A percentile compares a stretch with the other conserved stretches of the same genome.
phyloP scores from a whole-genome alignment of 768 basidiomycete genomes.

The Mycena crocata region DNA sequence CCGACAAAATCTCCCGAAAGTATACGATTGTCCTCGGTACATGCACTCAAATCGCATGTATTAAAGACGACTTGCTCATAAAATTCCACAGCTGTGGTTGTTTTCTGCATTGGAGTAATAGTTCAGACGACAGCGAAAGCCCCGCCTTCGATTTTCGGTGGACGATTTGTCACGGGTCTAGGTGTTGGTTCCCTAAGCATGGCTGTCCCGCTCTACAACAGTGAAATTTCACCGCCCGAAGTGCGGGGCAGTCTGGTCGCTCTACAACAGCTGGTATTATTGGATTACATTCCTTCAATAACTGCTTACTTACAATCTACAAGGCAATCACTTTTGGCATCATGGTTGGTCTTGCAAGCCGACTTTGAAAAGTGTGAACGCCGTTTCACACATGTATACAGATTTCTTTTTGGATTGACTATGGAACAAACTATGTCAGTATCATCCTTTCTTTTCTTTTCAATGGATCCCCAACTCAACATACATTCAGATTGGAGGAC shows the following conservation, averaged over 20 bases:
- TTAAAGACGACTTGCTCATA: neutral
- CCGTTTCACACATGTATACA: too few relatives aligned
- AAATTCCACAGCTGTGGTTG: conserved; percentile 58
- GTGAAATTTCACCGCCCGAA: conserved; percentile 80
- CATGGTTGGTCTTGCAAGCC: conserved; percentile 72
- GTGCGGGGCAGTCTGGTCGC: conserved; percentile 86
- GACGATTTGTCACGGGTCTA: conserved; percentile 83
- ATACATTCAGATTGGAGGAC: conserved; percentile 76
- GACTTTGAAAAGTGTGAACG: too few relatives aligned
- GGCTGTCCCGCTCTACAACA: conserved; percentile 86
- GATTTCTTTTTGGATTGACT: conserved; percentile 70
- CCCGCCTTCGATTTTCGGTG: conserved; percentile 76
- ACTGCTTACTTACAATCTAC: neutral
- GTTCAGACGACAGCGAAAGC: conserved; percentile 72
- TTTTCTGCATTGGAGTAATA: conserved; percentile 80
- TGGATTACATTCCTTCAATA: too few relatives aligned
- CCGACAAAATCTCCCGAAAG: conserved; percentile 80
- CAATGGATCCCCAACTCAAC: conserved; percentile 57
- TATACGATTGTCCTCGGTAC: conserved; percentile 73
- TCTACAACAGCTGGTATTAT: conserved; percentile 70
- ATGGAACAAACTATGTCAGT: conserved; percentile 45
- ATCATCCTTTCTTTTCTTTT: conserved; percentile 49
- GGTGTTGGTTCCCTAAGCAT: conserved; percentile 86
- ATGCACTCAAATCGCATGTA: conserved; percentile 5
- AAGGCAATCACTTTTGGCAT: conserved; percentile 83